Evolutionary conservation across 306 rosid genomes (phyloP).

Genomic region (Pyrus pyrifolia): DNA sequence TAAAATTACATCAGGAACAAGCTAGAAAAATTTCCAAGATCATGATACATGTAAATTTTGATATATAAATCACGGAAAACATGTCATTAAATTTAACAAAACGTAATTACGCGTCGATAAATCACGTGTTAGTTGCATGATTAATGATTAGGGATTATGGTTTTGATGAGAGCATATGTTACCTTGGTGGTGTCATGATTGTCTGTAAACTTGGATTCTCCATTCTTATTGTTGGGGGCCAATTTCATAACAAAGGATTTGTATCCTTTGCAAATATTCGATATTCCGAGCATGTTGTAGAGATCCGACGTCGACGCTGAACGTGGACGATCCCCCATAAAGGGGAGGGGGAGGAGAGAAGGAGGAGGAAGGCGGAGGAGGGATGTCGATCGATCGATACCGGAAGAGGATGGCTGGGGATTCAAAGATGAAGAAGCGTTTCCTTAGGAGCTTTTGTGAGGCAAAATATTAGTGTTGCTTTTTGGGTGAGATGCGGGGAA

Average conservation of each 20-base stretch:
- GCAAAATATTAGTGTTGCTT: background rate
- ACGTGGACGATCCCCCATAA: slow-evolving; percentile 53
- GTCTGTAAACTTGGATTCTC: slow-evolving; percentile 1
- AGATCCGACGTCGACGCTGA: slow-evolving; percentile 41
- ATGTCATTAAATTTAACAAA: background rate
- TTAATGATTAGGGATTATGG: background rate
- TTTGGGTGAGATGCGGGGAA: background rate
- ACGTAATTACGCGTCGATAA: background rate
- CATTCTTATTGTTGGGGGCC: slow-evolving; percentile 17
- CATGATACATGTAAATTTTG: background rate
- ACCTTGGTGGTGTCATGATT: slow-evolving; percentile 12
- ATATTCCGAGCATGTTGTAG: slow-evolving; percentile 39
- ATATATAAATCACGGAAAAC: background rate
- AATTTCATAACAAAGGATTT: slow-evolving; percentile 35
- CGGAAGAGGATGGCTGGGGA: background rate
- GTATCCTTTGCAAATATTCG: slow-evolving; percentile 50
- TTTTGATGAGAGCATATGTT: background rate
- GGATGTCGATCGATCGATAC: background rate
- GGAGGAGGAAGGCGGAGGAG: background rate
- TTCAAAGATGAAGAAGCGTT: slow-evolving; percentile 10
- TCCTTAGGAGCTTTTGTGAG: background rate
- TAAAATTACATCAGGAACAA: background rate
- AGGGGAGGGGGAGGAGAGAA: background rate
- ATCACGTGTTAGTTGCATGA: background rate
- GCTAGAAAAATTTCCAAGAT: background rate